Base-by-base conservation (phyloP, 2,329 filamentous ascomycete species). In the Xylariaceae sp. region DNA sequence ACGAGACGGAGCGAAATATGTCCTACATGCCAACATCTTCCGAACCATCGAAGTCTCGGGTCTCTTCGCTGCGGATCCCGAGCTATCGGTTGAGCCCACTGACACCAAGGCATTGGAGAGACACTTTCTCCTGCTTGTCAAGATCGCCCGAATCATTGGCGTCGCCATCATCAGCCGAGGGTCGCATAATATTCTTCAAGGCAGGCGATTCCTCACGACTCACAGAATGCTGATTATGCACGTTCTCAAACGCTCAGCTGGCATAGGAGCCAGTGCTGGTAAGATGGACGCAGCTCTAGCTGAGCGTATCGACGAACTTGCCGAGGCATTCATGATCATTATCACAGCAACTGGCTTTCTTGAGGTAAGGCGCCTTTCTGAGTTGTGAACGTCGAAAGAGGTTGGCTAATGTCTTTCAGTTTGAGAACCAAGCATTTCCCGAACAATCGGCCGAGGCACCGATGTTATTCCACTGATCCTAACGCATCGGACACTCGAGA, bases 1-100 rank as follows among this genome's bases (percentile, higher is more conserved):
- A 1, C 85, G 87, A 49, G 74, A 80, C n/a, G 95, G 94, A 27
- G 91, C 94, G 42, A 86, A 86, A 50, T 83, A 89, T 55, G 83
- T 96, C n/a, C 77, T 97, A 39, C 90, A 95, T 62, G 88, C 89
- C 9, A 92, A 92, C 54, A 78, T 99, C 5, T 92, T 99, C 73
- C 81, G 85, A 40, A 80, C 89, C 0, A 74, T 97, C 27, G 86
- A 87, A 54, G 81, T 86, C 48, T 95, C 90, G 1, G 82, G 84
- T n/a, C 78, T 97, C 18, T 99, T 97, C 67, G 77, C 84, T 9
- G 87, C 88, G 11, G 94, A 99, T 66, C 94, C 94, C 1, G 94
- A 99, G 67, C 83, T 99, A 47, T 90, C 95, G 52, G 83, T 91
- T 50, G 82, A 89, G 58, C 80, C 85, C 48, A 78, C 84, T 47